These are phyloP conservation scores for Platanthera zijinensis DNA, from an alignment of 106 monocot genomes.

Conservation along the genomic window DNA sequence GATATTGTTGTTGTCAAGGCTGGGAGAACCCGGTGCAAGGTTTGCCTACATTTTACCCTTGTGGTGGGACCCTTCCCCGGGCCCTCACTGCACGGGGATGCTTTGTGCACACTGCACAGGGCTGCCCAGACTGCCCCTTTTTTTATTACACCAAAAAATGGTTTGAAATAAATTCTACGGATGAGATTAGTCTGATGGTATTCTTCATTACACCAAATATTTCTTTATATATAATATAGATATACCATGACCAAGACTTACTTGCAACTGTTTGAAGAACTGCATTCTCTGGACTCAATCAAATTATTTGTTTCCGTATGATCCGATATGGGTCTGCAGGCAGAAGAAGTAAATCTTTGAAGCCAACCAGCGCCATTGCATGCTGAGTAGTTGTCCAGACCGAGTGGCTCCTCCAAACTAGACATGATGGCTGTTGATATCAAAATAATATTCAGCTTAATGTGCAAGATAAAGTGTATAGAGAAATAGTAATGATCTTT, in stretches of 20 bases:
- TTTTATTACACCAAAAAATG: no score
- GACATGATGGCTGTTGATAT: constrained; percentile 32
- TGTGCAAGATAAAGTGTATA: neutral
- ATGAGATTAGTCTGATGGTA: no score
- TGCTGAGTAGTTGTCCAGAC: constrained; percentile 41
- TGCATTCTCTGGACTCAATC: constrained; percentile 53
- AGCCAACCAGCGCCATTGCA: constrained; percentile 33
- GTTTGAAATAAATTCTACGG: no score
- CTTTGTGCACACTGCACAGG: no score
- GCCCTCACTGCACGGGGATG: no score
- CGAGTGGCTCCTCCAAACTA: constrained; percentile 70
- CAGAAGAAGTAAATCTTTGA: constrained; percentile 30
- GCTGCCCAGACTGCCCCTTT: no score
- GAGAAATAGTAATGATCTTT: neutral
- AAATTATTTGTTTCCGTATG: constrained; percentile 39
- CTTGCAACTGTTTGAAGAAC: constrained; percentile 71
- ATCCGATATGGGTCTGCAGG: constrained; percentile 45
- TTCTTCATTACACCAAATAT: no score
- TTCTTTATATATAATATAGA: no score
- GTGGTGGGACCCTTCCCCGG: no score
- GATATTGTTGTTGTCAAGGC: no score
- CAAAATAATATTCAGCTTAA: neutral
- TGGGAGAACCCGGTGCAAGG: no score
- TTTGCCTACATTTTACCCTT: no score
- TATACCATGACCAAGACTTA: constrained; percentile 22